Conservation (phyloP, 805 yeast genomes). For the Myxozyma vanderwaltii region DNA sequence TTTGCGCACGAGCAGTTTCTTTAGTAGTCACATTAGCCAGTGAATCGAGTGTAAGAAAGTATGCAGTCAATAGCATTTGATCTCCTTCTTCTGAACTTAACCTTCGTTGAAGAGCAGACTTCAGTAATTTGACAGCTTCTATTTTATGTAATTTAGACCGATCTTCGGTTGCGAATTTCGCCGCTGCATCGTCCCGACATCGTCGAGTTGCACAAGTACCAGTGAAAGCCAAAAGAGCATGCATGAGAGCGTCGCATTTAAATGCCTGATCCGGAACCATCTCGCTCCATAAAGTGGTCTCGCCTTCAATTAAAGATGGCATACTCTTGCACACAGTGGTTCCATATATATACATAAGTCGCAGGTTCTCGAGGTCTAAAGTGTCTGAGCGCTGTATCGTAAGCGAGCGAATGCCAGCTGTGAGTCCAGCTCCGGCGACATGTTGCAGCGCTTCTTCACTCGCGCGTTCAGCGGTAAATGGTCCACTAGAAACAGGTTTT, state of each 20-base stretch:
- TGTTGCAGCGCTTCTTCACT: neutral
- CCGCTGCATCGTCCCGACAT: slow-evolving; percentile 38
- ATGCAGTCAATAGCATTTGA: slow-evolving; percentile 88
- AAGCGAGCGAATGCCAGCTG: neutral
- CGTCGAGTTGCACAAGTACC: slow-evolving; percentile 82
- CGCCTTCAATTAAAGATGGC: slow-evolving; percentile 87
- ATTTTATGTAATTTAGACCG: slow-evolving; percentile 62
- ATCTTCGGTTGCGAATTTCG: neutral
- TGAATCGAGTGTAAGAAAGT: slow-evolving; percentile 89
- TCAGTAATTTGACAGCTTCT: slow-evolving; percentile 74
- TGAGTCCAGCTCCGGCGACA: neutral
- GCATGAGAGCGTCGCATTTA: slow-evolving; percentile 88
- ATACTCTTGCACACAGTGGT: slow-evolving; percentile 83
- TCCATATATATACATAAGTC: slow-evolving; percentile 84
- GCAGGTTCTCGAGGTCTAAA: slow-evolving; percentile 72
- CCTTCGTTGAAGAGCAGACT: slow-evolving; percentile 77
- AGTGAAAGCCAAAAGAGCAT: slow-evolving; percentile 82
- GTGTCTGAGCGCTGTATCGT: neutral
- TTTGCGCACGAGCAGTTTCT: slow-evolving; percentile 50
- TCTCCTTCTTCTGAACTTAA: slow-evolving; percentile 79
- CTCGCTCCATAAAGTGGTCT: slow-evolving; percentile 79
- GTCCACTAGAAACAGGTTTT: neutral
- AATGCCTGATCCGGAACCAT: slow-evolving; percentile 89
- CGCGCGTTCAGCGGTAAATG: neutral
- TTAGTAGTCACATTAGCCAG: slow-evolving; percentile 15